phyloP scores from a whole-genome alignment of 169 alveolate species.

The Cryptosporidium baileyi region DNA sequence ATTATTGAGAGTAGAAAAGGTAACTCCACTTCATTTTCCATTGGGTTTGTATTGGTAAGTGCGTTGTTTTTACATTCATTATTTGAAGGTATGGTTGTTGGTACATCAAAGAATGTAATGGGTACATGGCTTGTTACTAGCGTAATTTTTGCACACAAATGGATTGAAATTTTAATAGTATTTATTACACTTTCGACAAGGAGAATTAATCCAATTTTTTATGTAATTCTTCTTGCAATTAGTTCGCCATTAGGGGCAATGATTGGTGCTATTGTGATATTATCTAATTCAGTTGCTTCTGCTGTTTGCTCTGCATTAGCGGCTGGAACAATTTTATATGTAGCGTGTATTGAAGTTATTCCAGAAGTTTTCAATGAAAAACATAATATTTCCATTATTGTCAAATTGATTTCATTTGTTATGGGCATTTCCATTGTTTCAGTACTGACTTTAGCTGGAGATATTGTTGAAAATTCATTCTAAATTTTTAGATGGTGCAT shows the following conservation, averaged over 20 bases:
- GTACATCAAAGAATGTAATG: conserved; percentile 29
- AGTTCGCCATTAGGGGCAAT: conserved; percentile 51
- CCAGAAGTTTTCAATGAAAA: conserved; percentile 54
- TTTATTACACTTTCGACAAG: conserved; percentile 16
- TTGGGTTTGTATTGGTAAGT: conserved; percentile 46
- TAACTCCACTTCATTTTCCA: background rate
- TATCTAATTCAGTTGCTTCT: conserved; percentile 18
- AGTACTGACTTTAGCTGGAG: conserved; percentile 14
- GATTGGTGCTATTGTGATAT: conserved; percentile 35
- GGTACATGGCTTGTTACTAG: conserved; percentile 37
- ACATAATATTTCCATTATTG: background rate
- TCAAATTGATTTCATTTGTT: conserved; percentile 22
- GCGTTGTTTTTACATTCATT: conserved; percentile 54
- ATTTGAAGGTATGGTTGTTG: conserved; percentile 68
- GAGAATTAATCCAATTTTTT: conserved; percentile 30
- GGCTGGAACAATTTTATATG: conserved; percentile 65
- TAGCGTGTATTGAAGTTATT: conserved; percentile 59
- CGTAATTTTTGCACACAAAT: conserved; percentile 65
- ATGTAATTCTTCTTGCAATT: conserved; percentile 6
- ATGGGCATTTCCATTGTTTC: conserved; percentile 29
- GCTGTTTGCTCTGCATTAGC: conserved; percentile 62
- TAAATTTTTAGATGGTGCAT: too few species aligned
- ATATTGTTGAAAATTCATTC: conserved; percentile 39
- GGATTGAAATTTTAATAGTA: conserved; percentile 61
- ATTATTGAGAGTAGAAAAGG: background rate